phyloP scores from a whole-genome alignment of 225 moss, liverwort and hornwort species.

The Asterella californica region DNA sequence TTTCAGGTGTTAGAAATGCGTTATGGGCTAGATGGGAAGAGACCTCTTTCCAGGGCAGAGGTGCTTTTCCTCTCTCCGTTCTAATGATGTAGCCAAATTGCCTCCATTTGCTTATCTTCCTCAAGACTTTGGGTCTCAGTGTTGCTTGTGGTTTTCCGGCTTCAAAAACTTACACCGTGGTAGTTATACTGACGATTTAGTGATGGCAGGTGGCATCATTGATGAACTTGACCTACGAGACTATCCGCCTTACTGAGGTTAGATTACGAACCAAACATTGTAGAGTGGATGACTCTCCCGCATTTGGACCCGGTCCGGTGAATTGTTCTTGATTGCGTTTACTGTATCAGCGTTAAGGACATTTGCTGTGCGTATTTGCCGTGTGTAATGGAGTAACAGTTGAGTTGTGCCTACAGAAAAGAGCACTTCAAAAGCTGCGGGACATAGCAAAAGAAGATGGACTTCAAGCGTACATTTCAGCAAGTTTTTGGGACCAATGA shows the following conservation, averaged over 20 bases:
- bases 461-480: slow-evolving; percentile 35
- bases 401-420: slow-evolving; percentile 25
- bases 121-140: no score
- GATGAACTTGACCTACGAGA: slow-evolving; percentile 35
- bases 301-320: neutral
- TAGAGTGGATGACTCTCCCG: neutral
- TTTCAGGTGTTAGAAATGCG: slow-evolving; percentile 42
- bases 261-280: neutral
- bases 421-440: slow-evolving; percentile 35
- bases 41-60: slow-evolving; percentile 57
- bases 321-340: no score
- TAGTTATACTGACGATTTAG: neutral
- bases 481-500: slow-evolving; percentile 22
- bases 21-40: slow-evolving; percentile 66
- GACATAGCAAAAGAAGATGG: slow-evolving; percentile 32
- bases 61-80: slow-evolving; percentile 10
- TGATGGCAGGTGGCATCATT: slow-evolving; percentile 31
- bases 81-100: neutral
- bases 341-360: no score
- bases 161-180: neutral
- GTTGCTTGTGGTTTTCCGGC: neutral
- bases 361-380: neutral
- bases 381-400: neutral
- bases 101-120: neutral
- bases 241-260: slow-evolving; percentile 43